These are phyloP conservation scores for Trichoderma parareesei DNA, from an alignment of 495 filamentous ascomycete genomes.

Conservation along the genomic window DNA sequence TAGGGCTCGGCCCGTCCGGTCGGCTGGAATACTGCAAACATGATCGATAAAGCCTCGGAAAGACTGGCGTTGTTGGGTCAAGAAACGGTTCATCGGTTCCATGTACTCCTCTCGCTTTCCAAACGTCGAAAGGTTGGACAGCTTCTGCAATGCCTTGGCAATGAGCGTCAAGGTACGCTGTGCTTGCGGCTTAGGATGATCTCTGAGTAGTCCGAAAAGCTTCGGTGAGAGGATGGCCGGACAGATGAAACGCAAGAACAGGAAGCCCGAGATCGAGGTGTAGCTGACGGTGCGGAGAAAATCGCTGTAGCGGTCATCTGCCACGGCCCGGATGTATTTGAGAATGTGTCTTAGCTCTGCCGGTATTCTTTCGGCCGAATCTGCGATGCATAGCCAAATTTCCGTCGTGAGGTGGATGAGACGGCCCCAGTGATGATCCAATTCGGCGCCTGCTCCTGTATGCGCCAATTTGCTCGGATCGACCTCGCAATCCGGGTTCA, in stretches of 20 bases:
- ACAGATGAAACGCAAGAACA: conserved; percentile 94
- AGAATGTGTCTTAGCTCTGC: conserved; percentile 80
- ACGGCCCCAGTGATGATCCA: conserved; percentile 76
- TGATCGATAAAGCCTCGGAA: conserved; percentile 84
- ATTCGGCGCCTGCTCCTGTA: conserved; percentile 50
- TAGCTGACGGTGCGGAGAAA: conserved; percentile 88
- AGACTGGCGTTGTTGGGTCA: conserved; percentile 53
- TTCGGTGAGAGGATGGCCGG: conserved; percentile 95
- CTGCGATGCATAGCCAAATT: conserved; percentile 76
- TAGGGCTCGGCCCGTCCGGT: conserved; percentile 53
- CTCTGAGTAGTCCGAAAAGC: conserved; percentile 80
- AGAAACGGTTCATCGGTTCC: conserved; percentile 92
- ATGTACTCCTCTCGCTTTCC: conserved; percentile 97
- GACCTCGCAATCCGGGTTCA: conserved; percentile 88
- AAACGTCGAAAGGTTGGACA: conserved; percentile 89
- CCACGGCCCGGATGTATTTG: conserved; percentile 85
- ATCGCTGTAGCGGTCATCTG: conserved; percentile 95
- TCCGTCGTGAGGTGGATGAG: conserved; percentile 69
- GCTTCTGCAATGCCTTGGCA: conserved; percentile 88
- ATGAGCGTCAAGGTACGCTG: conserved; percentile 90
- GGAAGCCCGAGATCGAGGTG: conserved; percentile 91
- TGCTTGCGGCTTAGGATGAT: conserved; percentile 78
- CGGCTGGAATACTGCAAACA: conserved; percentile 72
- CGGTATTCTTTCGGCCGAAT: conserved; percentile 65
- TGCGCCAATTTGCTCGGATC: conserved; percentile 69